These are phyloP conservation scores for Thermothelomyces thermophilus DNA, from an alignment of 2,329 filamentous ascomycete species.

Conservation along the genomic window DNA sequence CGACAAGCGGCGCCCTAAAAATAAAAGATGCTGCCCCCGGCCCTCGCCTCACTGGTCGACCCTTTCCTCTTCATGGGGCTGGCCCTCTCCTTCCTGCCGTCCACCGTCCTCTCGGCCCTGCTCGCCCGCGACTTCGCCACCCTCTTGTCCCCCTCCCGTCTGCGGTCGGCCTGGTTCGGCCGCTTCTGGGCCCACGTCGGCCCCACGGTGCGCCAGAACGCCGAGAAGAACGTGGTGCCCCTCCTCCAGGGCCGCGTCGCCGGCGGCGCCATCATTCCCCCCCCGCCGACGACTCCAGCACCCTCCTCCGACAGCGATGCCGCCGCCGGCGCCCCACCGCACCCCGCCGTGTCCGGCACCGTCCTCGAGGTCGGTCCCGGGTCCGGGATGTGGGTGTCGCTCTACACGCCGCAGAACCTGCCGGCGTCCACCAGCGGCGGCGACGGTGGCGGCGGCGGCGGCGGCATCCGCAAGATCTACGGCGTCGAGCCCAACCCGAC, in stretches of 20 bases:
- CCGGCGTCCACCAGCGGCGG: no score
- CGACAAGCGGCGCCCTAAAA: no score
- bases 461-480: slow-evolving; percentile 42
- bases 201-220: slow-evolving; percentile 40
- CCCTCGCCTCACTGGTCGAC: slow-evolving; percentile 32
- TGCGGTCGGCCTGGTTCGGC: slow-evolving; percentile 51
- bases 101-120: slow-evolving; percentile 41
- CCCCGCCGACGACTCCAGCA: neutral
- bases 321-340: slow-evolving; percentile 15
- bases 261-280: slow-evolving; percentile 30
- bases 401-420: slow-evolving; percentile 34
- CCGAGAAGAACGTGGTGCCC: slow-evolving; percentile 41
- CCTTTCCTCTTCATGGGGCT: slow-evolving; percentile 49
- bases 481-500: slow-evolving; percentile 58
- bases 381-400: slow-evolving; percentile 52
- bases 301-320: neutral
- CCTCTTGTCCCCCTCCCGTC: slow-evolving; percentile 36
- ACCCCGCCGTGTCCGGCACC: slow-evolving; percentile 31
- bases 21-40: neutral
- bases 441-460: neutral
- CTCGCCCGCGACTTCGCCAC: slow-evolving; percentile 29
- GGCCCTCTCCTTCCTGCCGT: slow-evolving; percentile 44
- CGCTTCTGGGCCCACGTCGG: slow-evolving; percentile 53
- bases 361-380: slow-evolving; percentile 59
- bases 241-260: slow-evolving; percentile 46